Percentiles rank a stretch among this genome's conserved stretches.
Conservation (phyloP, 441 rosid species). For the Erysimum pusillum region DNA sequence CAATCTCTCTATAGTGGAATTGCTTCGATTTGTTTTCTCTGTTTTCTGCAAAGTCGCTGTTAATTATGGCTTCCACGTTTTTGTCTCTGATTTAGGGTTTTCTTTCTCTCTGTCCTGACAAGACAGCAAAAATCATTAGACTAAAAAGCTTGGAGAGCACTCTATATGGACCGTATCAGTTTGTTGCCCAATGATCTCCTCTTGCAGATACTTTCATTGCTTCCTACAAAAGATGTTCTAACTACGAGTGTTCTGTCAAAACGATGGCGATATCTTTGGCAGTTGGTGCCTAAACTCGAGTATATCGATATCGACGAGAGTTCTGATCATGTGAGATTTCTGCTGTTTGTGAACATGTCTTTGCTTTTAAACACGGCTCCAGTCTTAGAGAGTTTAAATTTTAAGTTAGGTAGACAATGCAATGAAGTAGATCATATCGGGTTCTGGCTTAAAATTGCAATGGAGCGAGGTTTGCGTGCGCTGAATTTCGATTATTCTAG, state of each 20-base stretch:
- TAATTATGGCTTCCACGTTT: not conserved
- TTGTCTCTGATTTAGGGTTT: not conserved
- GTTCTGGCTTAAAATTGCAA: slow-evolving; percentile 26
- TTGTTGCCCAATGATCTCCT: slow-evolving; percentile 10
- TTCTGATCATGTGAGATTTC: not conserved
- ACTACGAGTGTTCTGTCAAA: not conserved
- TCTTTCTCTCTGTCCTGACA: not conserved
- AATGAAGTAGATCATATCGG: slow-evolving; percentile 5
- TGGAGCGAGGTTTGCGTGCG: slow-evolving; percentile 27
- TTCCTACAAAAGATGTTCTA: not conserved
- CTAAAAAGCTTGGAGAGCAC: slow-evolving; percentile 2
- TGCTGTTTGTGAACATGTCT: slow-evolving; percentile 17
- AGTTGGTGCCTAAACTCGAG: slow-evolving; percentile 14
- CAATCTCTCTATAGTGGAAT: not conserved
- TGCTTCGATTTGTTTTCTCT: not conserved
- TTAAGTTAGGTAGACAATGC: slow-evolving; percentile 12
- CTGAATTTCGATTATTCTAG: not conserved
- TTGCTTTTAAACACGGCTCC: slow-evolving; percentile 25
- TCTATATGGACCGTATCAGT: slow-evolving; percentile 3
- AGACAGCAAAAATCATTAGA: not conserved
- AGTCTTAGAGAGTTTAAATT: slow-evolving; percentile 20
- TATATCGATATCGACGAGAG: not conserved
- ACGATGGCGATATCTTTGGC: slow-evolving; percentile 20
- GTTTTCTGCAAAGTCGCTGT: too few species aligned
- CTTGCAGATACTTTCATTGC: not conserved